Evolutionary conservation across 371 early-diverging fungal species (phyloP), one percentile per base, ranked within the genome.

Genomic region (Lichtheimia corymbifera): DNA sequence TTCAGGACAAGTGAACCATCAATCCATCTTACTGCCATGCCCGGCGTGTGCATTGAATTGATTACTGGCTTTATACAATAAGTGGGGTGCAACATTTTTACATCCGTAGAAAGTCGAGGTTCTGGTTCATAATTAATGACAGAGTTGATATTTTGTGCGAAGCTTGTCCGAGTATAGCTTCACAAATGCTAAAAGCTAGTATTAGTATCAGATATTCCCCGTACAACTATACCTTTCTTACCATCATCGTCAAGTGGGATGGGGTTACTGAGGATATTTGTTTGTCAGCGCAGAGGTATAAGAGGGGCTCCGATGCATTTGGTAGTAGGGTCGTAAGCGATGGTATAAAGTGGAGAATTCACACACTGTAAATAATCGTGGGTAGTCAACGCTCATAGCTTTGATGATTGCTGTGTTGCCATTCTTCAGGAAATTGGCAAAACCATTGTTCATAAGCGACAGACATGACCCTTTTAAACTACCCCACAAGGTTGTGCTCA

Each of bases 231-330:
- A 28, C 28, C 28, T 40, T 13, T 15, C 78, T 54, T 81, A 93
- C 94, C 85, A 67, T 94, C 93, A 52, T 93, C 91, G 20, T 87
- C 86, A 2, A 81, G 62, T 28, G 89, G 87, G 25, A 78, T 83
- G 4, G 86, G 88, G 65, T 91, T 89, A 61, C 89, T 85, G 59
- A 93, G 91, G 9, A 95, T 86, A 72, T 95, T 93, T 87, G 82
- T 51, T 90, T 90, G 62, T 95, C 93, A n/a, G 88, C 84, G 68
- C 88, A 93, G 5, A 93, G 76, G 55, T 77, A 82, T 5, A 92
- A 61, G 24, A 74, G 68, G 18, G 87, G 80, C 27, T 88, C 76
- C 4, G 79, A 74, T 11, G 91, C 61, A 3, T 68, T 68, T 64
- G 24, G 89, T 66, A 22, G 79, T 71, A 52, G 91, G 63, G 14